Base-by-base conservation (phyloP, 495 filamentous ascomycete species). In the Astrothelium subdiscretum region DNA sequence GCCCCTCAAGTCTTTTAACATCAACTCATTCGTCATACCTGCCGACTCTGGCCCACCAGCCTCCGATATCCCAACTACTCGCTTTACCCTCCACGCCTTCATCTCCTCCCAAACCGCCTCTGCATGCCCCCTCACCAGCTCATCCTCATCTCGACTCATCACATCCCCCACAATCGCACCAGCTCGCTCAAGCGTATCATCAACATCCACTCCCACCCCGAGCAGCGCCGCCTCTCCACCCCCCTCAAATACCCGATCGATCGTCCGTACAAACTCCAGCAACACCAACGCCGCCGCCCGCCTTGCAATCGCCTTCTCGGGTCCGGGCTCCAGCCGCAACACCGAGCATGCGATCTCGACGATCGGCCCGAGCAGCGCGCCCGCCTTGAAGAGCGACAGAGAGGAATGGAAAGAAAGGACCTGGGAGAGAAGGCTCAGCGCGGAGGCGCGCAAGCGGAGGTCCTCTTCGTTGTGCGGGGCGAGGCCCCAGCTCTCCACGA, bases 391-490 rank as follows among this genome's bases (percentile, higher is more conserved):
- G 24, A 1, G 83, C 69, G 0, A 81, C 84, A 1, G 94, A 70
- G 0, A 84, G 85, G 1, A 74, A 71, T 8, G 89, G 31, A 15
- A 58, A 74, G 62, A 89, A 87, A 0, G 81, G 83, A 83, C 83
- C 0, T 75, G 77, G 0, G 83, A 82, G 22, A 94, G 76, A 20
- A 96, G 81, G 4, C 87, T 88, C 0, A 96, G 72, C 2, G 90
- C 89, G 0, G 89, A 94, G 10, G 89, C 79, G 5, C 91, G 83
- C 40, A 91, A 79, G 15, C 91, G 80, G 1, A 92, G 76, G 67
- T 96, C 90, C 66, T 96, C 91, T 22, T 81, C 77, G 0, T 81
- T 79, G 1, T 84, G 81, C 59, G 81, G 87, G 44, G 80, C 79
- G 59, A 85, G 82, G 22, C 20, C 6, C 91, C 91, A 96, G 4